Evolutionary conservation across 768 basidiomycete genomes (phyloP), one percentile per base, ranked within the genome.

Genomic region (Mycena epipterygia): DNA sequence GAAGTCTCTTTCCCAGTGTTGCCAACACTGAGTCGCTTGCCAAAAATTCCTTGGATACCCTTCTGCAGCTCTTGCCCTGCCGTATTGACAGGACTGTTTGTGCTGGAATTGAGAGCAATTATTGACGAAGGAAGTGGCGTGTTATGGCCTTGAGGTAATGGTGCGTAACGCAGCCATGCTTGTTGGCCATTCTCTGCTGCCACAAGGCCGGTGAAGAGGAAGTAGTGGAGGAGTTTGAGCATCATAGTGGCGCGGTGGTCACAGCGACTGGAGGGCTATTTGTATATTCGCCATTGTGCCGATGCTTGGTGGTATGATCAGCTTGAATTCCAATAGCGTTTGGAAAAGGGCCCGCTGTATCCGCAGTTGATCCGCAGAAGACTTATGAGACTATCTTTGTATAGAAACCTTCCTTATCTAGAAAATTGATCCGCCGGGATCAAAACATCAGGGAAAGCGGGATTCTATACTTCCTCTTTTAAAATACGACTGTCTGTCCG

Each of bases 21-120:
- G 35, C 1, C 29, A 57, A 68, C 56, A 55, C 48, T 51, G 57
- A 72, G 66, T 30, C 8, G 53, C 35, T 60, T 64, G 33, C 71
- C 67, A 52, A 68, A 57, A 35, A 72, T 72, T 37, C 71, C 71
- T 19, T 57, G 67, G 46, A 72, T 68, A 27, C 71, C 71, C 61
- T 72, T 68, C 56, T 72, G 65, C 55, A 72, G 66, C 67, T 72
- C 71, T 44, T 72, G 53, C 66, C 71, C 71, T 16, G 71, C 71
- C 52, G 66, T 72, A 68, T 72, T 48, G 32, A 72, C 71, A 35
- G 71, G 71, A 53, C 71, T 72, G 61, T 30, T 64, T 39, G 71
- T 29, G 66, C 65, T 72, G 55, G 66, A 68, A 59, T 68, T 72
- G 53, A 72, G 71, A 32, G 71, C 71, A 29, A 72, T 58, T 48